Evolutionary conservation across 495 filamentous ascomycete genomes (phyloP), one percentile per base, ranked within the genome.

Genomic region (Thozetella sp.): DNA sequence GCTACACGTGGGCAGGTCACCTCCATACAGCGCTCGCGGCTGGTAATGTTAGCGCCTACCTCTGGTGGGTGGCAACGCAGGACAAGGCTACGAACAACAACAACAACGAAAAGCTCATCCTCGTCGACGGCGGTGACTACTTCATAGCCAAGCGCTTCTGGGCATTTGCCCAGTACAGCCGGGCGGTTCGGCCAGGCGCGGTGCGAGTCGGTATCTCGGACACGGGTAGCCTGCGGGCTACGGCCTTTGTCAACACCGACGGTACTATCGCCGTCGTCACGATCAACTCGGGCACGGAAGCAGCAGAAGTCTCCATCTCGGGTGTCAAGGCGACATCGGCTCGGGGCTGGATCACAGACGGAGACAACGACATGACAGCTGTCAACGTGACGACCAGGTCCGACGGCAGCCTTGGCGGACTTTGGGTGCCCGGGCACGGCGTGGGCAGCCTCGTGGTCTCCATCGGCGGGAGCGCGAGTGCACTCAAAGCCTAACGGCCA

Each of bases 1-100:
- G 83, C 2, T 64, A 80, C 48, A 78, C 77, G 1, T 88, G 85
- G 85, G 85, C 85, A 1, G 79, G 75, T 56, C 72, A 77, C 53
- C 80, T 85, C 34, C 72, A 76, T n/a, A 69, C 68, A 3, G 76
- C 67, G 3, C 63, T 86, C 37, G 72, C 72, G 22, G 61, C 72
- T 17, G 73, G 70, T 1, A 79, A 81, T 58, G 57, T 79, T 13
- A 77, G 72, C 25, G 82, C 70, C 4, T 83, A 80, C 58, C 69
- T 86, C 2, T 85, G 80, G 67, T 84, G 83, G 82, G 73, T 76
- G 10, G 73, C 72, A 56, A 76, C 73, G 30, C 71, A 72, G 55
- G 64, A 67, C 53, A 23, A 26, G 37, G 59, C 17, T 1, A 64
- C 61, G 3, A 62, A 67, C 51, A 56, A 54, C 22, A 63, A 67